A percentile compares a stretch with the other conserved stretches of the same genome.
phyloP scores from a whole-genome alignment of 2,329 filamentous ascomycete species.

The Hymenoscyphus fructigenus region DNA sequence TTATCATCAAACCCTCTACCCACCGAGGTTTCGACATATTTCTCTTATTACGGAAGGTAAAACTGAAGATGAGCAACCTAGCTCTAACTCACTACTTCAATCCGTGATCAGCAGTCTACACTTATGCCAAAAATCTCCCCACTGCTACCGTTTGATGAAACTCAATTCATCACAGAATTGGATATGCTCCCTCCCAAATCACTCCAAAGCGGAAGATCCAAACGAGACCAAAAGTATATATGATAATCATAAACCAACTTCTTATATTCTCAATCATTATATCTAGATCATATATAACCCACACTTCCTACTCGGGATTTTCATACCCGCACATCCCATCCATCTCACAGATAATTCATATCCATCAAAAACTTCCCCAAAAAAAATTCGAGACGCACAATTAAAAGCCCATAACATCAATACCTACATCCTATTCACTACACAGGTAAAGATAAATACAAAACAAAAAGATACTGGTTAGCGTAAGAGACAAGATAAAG shows the following conservation, averaged over 20 bases:
- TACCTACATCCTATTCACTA: neutral
- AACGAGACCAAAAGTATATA: neutral
- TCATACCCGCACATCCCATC: neutral
- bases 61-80: too few species aligned
- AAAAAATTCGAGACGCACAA: neutral
- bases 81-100: too few species aligned
- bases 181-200: too few species aligned
- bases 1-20: too few species aligned
- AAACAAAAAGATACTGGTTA: neutral
- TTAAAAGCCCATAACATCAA: neutral
- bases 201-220: too few species aligned
- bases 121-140: too few species aligned
- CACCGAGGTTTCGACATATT: too few species aligned
- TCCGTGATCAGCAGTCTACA: too few species aligned
- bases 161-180: too few species aligned
- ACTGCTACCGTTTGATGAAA: too few species aligned
- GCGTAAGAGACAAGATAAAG: neutral
- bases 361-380: neutral
- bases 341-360: constrained; percentile 4
- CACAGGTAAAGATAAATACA: neutral
- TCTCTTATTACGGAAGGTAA: too few species aligned
- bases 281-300: neutral
- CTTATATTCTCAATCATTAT: neutral
- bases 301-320: too few species aligned
- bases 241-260: neutral